Conservation (phyloP, 305 asterid genomes). For the Fraxinus latifolia region DNA sequence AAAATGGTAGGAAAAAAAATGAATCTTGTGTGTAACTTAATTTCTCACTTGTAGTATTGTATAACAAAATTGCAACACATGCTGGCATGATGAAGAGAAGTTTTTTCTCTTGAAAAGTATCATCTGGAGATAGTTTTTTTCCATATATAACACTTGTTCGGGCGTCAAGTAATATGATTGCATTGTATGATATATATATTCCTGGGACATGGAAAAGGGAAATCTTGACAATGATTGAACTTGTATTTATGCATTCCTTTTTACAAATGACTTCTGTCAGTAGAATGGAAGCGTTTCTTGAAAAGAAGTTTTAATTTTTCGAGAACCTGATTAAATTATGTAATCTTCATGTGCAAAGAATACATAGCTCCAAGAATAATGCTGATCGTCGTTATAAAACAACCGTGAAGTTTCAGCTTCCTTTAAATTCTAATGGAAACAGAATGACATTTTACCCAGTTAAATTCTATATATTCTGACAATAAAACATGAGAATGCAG, state of each 20-base stretch:
- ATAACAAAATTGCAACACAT: neutral
- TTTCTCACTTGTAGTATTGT: neutral
- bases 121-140: neutral
- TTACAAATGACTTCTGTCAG: neutral
- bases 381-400: neutral
- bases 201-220: neutral
- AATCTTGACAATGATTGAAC: neutral
- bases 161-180: neutral
- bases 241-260: neutral
- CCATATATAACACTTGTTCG: neutral
- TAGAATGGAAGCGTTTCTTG: neutral
- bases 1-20: neutral
- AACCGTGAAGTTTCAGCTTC: neutral
- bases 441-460: neutral
- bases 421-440: neutral
- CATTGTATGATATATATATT: neutral
- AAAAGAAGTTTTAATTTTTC: neutral
- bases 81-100: neutral
- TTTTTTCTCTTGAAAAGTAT: neutral
- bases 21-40: neutral
- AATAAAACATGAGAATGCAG: slow-evolving; percentile 2
- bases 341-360: neutral
- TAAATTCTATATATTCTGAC: neutral
- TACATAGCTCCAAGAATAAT: neutral
- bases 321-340: neutral